Conservation (phyloP, 1,139 yeast species). For the Blastobotrys niveus region DNA sequence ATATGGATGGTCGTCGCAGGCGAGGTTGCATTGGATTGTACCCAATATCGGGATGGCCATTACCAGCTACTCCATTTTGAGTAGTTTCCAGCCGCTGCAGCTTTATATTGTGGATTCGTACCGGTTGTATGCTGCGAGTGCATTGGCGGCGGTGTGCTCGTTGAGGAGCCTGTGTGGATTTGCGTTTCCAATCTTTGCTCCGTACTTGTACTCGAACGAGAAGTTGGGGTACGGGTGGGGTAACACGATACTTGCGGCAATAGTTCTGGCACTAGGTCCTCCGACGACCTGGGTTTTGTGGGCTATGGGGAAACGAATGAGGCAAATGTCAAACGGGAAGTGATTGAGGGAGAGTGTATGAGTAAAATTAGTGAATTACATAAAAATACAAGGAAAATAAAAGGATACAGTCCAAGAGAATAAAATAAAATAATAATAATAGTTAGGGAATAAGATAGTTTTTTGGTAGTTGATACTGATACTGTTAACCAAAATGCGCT, state of each 20-base stretch:
- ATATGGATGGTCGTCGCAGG: slow-evolving; percentile 61
- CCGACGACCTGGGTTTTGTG: slow-evolving; percentile 51
- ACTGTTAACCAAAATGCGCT: too few species aligned
- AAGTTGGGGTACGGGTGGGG: slow-evolving; percentile 59
- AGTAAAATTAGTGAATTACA: too few species aligned
- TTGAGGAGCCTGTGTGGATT: slow-evolving; percentile 56
- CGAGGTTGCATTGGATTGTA: slow-evolving; percentile 46
- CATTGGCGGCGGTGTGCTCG: slow-evolving; percentile 53
- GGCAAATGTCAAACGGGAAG: slow-evolving; percentile 31
- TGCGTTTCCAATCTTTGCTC: slow-evolving; percentile 38
- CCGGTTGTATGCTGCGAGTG: slow-evolving; percentile 53
- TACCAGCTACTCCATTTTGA: slow-evolving; percentile 50
- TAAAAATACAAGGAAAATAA: too few species aligned
- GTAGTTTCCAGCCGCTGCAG: slow-evolving; percentile 53
- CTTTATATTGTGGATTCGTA: slow-evolving; percentile 58
- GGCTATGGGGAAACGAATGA: slow-evolving; percentile 44
- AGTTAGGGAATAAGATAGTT: too few species aligned
- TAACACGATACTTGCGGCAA: slow-evolving; percentile 47
- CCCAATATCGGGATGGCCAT: slow-evolving; percentile 50
- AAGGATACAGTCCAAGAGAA: too few species aligned
- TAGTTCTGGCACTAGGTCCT: slow-evolving; percentile 45
- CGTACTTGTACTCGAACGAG: slow-evolving; percentile 29
- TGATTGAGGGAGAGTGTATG: too few species aligned
- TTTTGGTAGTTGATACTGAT: too few species aligned
- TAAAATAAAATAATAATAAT: too few species aligned